Base-by-base conservation (phyloP, 78 protist species). In the Dictyostelium intermedium region DNA sequence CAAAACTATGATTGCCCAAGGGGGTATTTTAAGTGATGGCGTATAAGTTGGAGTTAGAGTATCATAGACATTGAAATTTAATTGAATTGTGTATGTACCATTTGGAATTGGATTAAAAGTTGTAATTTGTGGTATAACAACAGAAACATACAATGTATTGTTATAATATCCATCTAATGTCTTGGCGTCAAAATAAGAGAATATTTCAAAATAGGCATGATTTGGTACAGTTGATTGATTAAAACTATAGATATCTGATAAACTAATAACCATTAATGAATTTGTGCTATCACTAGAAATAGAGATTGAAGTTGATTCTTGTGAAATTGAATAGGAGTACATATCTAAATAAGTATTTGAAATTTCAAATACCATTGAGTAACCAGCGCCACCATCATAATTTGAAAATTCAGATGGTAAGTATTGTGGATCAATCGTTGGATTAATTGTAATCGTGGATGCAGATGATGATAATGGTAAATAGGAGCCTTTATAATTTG, bases 211-310 rank as follows among this genome's bases (percentile, higher is more conserved):
- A 35, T 35, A 32, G 6, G 80, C 80, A 73, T 73, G 80, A 16
- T 16, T 34, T 34, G 43, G 41, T 32, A 35, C 80, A 20, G 50
- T 73, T 32, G 27, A 2, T 18, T 34, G 43, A 73, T 73, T 73
- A 73, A 73, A 35, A 35, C 80, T 73, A 73, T 73, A 73, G n/a
- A 73, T 73, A 73, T 73, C 80, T 32, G 80, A 73, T 34, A 73
- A 18, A 73, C 80, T 73, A 73, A 73, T 32, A 18, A 73, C 39
- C 27, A 73, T 7, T 20, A 73, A 73, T 39, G 43, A 50, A 16
- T 50, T 50, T 13, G 16, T 18, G 43, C 2, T 39, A 39, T 50
- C 16, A 5, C 16, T 50, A 18, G 1, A 50, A 16, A 13, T 14
- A 1, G 3, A 14, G 61, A 18, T 50, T 18, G 23, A 50, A 50